phyloP scores from a whole-genome alignment of 2,329 filamentous ascomycete species.

The Bipolaris victoriae region DNA sequence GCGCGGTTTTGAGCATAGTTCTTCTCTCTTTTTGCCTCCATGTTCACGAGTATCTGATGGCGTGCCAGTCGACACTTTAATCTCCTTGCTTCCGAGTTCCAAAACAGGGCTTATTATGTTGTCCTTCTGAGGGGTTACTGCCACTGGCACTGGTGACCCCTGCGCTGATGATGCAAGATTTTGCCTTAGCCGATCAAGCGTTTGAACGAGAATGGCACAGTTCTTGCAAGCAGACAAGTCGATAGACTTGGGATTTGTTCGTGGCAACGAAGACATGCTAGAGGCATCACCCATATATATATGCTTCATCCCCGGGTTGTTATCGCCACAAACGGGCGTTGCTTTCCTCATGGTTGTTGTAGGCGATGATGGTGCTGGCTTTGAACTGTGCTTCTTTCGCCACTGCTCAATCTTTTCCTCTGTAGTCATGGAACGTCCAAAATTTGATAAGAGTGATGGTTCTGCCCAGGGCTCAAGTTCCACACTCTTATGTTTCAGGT shows the following conservation, averaged over 20 bases:
- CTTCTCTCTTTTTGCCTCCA: not conserved
- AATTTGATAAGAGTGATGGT: constrained; percentile 30
- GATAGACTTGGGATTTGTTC: not conserved
- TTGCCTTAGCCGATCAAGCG: constrained; percentile 30
- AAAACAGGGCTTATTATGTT: not conserved
- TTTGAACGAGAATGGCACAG: constrained; percentile 34
- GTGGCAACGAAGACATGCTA: not conserved
- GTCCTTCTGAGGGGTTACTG: not conserved
- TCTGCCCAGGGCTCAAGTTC: constrained; percentile 29
- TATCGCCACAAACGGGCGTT: constrained; percentile 29
- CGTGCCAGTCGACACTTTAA: not conserved
- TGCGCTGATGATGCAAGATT: constrained; percentile 16
- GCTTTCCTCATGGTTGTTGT: not conserved
- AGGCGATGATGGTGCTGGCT: not conserved
- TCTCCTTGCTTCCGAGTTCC: not conserved
- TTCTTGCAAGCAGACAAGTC: constrained; percentile 24
- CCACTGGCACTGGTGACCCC: not conserved
- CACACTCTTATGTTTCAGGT: constrained; percentile 6
- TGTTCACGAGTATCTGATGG: not conserved
- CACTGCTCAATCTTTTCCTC: constrained; percentile 31
- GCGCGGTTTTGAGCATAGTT: not conserved
- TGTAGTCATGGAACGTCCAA: constrained; percentile 34
- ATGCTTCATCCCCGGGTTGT: constrained; percentile 18
- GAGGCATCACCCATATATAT: constrained; percentile 21
- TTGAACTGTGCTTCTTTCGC: constrained; percentile 13